Evolutionary conservation across 192 early-diverging fungal genomes (phyloP).

Genomic region (Lunasporangiospora selenospora): DNA sequence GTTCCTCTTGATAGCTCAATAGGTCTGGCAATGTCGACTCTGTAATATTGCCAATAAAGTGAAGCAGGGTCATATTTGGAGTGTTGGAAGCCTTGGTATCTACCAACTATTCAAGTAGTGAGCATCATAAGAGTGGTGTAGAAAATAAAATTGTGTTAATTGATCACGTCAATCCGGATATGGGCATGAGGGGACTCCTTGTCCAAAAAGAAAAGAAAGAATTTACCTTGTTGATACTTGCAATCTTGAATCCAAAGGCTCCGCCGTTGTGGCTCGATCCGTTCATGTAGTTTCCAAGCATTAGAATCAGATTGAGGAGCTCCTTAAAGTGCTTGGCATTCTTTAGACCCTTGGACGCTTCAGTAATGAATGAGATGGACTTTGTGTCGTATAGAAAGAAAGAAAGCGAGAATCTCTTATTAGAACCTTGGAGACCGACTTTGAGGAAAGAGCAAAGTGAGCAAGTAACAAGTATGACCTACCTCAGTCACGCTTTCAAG

Average conservation of each 20-base stretch:
- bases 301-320: constrained; percentile 74
- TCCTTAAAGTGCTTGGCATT: constrained; percentile 75
- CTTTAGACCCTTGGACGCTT: constrained; percentile 71
- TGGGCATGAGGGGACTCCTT: no score
- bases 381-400: constrained; percentile 15
- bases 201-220: background rate
- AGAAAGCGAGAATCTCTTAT: background rate
- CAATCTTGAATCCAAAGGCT: constrained; percentile 84
- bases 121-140: background rate
- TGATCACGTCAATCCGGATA: no score
- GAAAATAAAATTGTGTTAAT: no score
- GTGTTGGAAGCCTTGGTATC: constrained; percentile 84
- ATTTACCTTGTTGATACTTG: constrained; percentile 78
- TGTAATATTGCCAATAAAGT: constrained; percentile 75
- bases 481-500: constrained; percentile 67
- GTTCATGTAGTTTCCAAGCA: constrained; percentile 88
- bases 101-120: constrained; percentile 56
- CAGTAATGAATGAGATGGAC: constrained; percentile 66
- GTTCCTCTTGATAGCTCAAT: constrained; percentile 69
- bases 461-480: background rate
- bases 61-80: constrained; percentile 76
- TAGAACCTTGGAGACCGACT: no score
- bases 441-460: background rate
- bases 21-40: constrained; percentile 70
- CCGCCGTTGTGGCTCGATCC: constrained; percentile 80